Evolutionary conservation across 1,284 basidiomycete species (phyloP), one percentile per base, ranked within the genome.

Genomic region (Austroboletus novae-zelandiae): DNA sequence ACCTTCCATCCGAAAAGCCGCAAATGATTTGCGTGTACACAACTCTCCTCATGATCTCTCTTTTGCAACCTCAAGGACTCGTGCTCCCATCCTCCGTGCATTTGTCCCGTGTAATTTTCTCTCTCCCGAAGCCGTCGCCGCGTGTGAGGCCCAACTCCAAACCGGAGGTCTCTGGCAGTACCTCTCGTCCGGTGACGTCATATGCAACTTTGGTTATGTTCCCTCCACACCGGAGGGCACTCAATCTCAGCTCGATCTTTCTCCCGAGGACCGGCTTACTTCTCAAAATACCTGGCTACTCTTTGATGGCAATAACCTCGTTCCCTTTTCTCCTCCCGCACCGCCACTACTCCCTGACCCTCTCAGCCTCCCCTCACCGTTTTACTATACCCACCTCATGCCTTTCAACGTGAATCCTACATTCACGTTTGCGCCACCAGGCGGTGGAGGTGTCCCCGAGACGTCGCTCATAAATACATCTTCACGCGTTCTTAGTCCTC

Each of bases 181-280:
- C 56, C 75, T 91, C 31, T 86, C 83, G 3, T 76, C 76, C 0
- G 88, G 89, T 2, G 88, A 91, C 60, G 67, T 89, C 36, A 76
- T 91, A 20, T 89, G 84, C 65, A 91, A 91, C 63, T 74, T 91
- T 45, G 88, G 88, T 8, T 89, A 81, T 59, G 74, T 91, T 9
- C 73, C 67, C 17, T 57, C 60, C 1, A 54, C 75, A 0, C 56
- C 71, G n/a, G 71, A 77, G 3, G 48, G 54, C 27, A 61, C 58
- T 5, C 65, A 68, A 46, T 64, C 67, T 41, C 51, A 56, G 37
- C 40, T 60, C 14, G 56, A 57, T 45, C 48, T 50, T 29, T 40
- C 52, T 20, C 54, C 48, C 27, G 57, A 62, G 46, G 57, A 57
- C 40, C 53, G 56, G 1, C 51, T 47, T 18, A 37, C 55, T 11